Evolutionary conservation across 2,329 filamentous ascomycete species (phyloP), one percentile per base, ranked within the genome.

Genomic region (Verticillium albo-atrum): DNA sequence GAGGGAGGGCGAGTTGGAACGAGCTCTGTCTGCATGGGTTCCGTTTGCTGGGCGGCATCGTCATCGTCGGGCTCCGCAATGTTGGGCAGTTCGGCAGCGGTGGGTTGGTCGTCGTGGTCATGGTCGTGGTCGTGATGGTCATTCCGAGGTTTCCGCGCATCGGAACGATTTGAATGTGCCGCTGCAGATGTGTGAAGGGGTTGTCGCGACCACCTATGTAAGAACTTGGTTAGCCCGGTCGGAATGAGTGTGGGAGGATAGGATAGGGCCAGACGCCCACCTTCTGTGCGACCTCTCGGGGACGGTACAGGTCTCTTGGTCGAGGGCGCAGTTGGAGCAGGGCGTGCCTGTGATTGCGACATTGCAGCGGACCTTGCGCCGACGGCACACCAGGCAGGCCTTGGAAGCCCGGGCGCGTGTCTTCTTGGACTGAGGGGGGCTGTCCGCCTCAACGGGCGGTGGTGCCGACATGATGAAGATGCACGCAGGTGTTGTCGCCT

Each of bases 341-440:
- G 54, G 54, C 10, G n/a, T 34, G 7, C 54, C 54, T 4, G 54
- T 37, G 6, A 55, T 23, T 20, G 54, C 30, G 32, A 55, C 54
- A 35, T 55, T 55, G 54, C 54, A 55, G 17, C 54, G 34, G 30
- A 55, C 54, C n/a, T 55, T 55, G 54, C 54, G 54, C 32, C 30
- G 30, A 6, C 54, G 54, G 23, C 54, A 55, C 5, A 35, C 32
- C 20, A 55, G 25, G 32, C 54, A 55, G 32, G 54, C 54, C 23
- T 55, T 55, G 9, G 54, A 55, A 14, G 54, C 54, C 20, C 54
- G 54, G 2, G 32, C n/a, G 10, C 54, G 32, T 15, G 20, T 37
- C 14, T 55, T 55, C 27, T 54, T 54, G 27, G 47, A 51, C 2
- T 23, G n/a, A 26, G 30, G n/a, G 7, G 26, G 52, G n/a, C 28